Base-by-base conservation (phyloP, 1,284 basidiomycete genomes). In the Violaceomyces palustris region DNA sequence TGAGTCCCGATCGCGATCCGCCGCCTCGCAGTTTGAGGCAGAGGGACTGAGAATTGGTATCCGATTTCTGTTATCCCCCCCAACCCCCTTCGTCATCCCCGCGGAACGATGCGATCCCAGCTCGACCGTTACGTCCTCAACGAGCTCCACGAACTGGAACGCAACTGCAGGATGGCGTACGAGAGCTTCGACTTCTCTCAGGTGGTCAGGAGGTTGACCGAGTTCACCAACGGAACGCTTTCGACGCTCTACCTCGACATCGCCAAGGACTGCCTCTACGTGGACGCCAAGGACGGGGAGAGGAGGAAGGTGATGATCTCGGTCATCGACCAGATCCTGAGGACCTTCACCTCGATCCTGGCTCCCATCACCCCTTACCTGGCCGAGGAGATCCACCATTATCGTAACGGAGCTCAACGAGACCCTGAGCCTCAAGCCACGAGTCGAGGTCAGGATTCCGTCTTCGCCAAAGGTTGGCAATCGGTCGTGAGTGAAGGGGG, bases 351-450 rank as follows among this genome's bases (percentile, higher is more conserved):
- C 0, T 79, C 79, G 6, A 79, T 91, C 12, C 77, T 93, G 32
- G 88, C 89, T 0, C 94, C 93, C 0, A 83, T 97, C 22, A 78
- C 87, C 4, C 93, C 94, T 2, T 87, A 94, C 69, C 80, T 97
- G 3, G 87, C 89, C 0, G 92, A 97, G 75, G 93, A 98, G 72
- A 82, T 94, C 36, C 80, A 87, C 61, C 78, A 82, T 34, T 78
- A 76, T 48, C 62, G 64, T 26, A 38, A 37, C 18, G 65, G 62
- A 0, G 60, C 61, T 4, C 42, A 15, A 6, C 18, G 18, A 6
- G 69, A 72, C 37, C 69, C 69, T 1, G 35, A 22, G 7, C 38
- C 36, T 1, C 43, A 40, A 21, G 49, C 52, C 10, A 25, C 27
- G 25, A 17, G 21, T 9, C 22, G 26, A 19, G 40, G 28, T 2